Conservation (phyloP, 2,329 filamentous ascomycete genomes). For the Hypoxylon sp. region DNA sequence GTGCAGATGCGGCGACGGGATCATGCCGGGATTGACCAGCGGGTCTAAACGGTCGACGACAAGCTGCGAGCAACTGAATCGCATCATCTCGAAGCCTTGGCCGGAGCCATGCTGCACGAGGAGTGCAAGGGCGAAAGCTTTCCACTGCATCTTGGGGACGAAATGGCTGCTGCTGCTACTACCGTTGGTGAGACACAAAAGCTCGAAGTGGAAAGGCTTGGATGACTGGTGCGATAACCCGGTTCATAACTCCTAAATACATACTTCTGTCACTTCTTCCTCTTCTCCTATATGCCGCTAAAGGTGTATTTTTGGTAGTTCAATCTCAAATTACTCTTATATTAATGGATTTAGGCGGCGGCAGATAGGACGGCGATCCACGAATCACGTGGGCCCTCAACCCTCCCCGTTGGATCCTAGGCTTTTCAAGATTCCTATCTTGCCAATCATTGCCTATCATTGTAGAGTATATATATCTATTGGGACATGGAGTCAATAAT, state of each 20-base stretch:
- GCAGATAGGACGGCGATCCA: slow-evolving; percentile 30
- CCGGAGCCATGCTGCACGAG: slow-evolving; percentile 43
- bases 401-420: slow-evolving; percentile 29
- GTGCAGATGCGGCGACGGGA: slow-evolving; percentile 53
- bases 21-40: slow-evolving; percentile 49
- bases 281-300: slow-evolving; percentile 38
- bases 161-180: slow-evolving; percentile 31
- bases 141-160: slow-evolving; percentile 47
- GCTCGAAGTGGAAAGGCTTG: slow-evolving; percentile 30
- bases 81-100: slow-evolving; percentile 56
- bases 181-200: slow-evolving; percentile 27
- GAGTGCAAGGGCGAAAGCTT: slow-evolving; percentile 41
- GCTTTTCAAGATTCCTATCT: slow-evolving; percentile 36
- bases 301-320: slow-evolving; percentile 20
- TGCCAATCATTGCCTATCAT: slow-evolving; percentile 38
- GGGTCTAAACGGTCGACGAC: slow-evolving; percentile 53
- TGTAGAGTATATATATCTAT: slow-evolving; percentile 17
- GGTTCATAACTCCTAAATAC: slow-evolving; percentile 47
- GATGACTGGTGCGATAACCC: slow-evolving; percentile 22
- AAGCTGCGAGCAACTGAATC: slow-evolving; percentile 53
- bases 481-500: slow-evolving; percentile 7
- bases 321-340: slow-evolving; percentile 40
- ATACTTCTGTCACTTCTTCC: slow-evolving; percentile 8
- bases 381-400: slow-evolving; percentile 36
- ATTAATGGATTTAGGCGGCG: slow-evolving; percentile 44